phyloP scores from a whole-genome alignment of 257 asterid species.

The Cinchona pubescens region DNA sequence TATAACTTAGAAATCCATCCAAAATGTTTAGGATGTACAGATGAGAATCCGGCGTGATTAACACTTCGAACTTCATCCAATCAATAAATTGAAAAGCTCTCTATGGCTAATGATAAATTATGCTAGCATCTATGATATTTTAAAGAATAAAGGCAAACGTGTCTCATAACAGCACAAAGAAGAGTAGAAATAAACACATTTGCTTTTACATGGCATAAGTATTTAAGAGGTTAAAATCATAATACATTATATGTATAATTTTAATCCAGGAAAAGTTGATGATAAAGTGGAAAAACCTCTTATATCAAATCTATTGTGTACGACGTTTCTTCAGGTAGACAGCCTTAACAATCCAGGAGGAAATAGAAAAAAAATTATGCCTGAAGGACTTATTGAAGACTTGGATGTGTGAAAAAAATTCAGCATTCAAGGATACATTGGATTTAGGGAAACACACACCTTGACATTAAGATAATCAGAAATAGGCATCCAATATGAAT shows the following conservation, averaged over 20 bases:
- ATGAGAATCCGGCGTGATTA: not conserved
- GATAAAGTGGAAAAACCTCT: too few species aligned
- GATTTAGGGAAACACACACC: constrained; percentile 40
- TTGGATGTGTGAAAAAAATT: not conserved
- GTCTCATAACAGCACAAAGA: not conserved
- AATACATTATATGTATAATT: too few species aligned
- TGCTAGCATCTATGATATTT: not conserved
- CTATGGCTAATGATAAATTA: not conserved
- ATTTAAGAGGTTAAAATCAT: not conserved
- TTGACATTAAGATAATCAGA: constrained; percentile 90
- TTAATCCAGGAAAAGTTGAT: not conserved
- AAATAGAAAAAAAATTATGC: too few species aligned
- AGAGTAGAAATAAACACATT: not conserved
- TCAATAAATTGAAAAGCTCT: not conserved
- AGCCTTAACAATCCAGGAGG: not conserved
- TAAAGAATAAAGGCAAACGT: not conserved
- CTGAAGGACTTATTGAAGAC: too few species aligned
- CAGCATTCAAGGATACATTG: not conserved
- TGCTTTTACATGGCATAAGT: not conserved
- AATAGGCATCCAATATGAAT: constrained; percentile 94
- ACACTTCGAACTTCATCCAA: not conserved
- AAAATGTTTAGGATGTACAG: not conserved
- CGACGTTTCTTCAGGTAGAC: not conserved
- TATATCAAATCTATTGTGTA: too few species aligned
- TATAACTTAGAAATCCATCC: not conserved